Evolutionary conservation across 192 early-diverging fungal genomes (phyloP), one percentile per base, ranked within the genome.

Genomic region (Chytriomyces sp.): DNA sequence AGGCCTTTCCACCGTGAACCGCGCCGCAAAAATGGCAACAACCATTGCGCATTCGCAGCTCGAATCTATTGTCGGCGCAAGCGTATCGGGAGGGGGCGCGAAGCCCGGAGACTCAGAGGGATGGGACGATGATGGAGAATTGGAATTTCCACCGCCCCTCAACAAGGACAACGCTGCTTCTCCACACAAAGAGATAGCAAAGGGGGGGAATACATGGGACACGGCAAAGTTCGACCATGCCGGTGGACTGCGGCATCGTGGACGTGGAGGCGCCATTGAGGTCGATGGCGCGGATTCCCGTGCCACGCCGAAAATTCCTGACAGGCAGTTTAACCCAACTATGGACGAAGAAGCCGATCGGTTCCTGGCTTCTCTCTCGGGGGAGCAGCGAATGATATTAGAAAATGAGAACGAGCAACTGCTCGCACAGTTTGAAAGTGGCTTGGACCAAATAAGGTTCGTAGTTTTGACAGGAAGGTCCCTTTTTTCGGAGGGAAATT

Each of bases 401-500:
- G 78, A 83, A 58, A 52, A 40, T 22, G 81, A 78, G 64, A 80
- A 83, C 60, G 81, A 75, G 41, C 54, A 22, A 34, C 49, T 83
- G 25, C 39, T 78, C 49, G 71, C 53, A 30, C 33, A 69, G 34
- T 70, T 83, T 58, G 75, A 83, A 52, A 76, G 65, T 52, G 77
- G 67, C 44, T 31, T 81, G 56, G 81, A 83, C 33, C 78, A 80
- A 76, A 80, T 83, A 17, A 44, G 76, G n/a, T n/a, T n/a, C n/a
- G 81, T 80, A 73, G 30, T 58, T 26, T 58, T 58, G 44, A 49
- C 44, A 49, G 12, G n/a, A 10, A 49, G 44, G 36, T 52, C 28
- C 32, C n/a, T 4, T 17, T 32, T 28, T 67, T 67, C 56, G 52
- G 2, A 52, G 58, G 12, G 39, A 12, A 12, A 63, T n/a, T 38